Conservation (phyloP, 495 filamentous ascomycete genomes). For the Lineolata rhizophorae region DNA sequence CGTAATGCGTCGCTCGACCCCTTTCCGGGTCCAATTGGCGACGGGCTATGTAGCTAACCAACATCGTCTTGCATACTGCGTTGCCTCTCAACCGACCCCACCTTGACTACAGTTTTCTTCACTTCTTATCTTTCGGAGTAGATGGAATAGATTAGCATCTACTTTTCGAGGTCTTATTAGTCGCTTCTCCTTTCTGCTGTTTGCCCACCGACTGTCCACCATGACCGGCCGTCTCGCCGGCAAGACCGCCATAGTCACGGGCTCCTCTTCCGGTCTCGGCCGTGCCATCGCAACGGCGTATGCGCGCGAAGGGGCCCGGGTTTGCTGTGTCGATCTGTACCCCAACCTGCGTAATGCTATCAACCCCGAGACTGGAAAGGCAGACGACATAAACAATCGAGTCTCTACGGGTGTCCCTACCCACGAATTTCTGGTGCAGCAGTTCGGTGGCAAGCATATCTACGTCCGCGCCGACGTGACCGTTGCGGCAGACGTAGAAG, state of each 20-base stretch:
- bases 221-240: constrained; percentile 8
- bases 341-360: constrained; percentile 5
- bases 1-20: no score
- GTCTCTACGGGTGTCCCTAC: constrained; percentile 8
- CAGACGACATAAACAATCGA: background rate
- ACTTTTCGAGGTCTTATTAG: no score
- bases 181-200: no score
- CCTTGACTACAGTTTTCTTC: no score
- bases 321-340: constrained; percentile 15
- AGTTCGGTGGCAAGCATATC: constrained; percentile 11
- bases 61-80: no score
- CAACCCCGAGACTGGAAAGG: constrained; percentile 6
- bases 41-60: no score
- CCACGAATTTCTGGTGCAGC: constrained; percentile 8
- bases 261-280: constrained; percentile 15
- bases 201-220: no score
- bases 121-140: no score
- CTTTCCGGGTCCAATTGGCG: no score
- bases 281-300: constrained; percentile 15
- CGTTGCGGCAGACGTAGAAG: constrained; percentile 17
- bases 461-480: constrained; percentile 21
- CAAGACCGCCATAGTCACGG: constrained; percentile 17
- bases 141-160: no score
- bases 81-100: no score
- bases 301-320: constrained; percentile 13